These are phyloP conservation scores for Russula vinacea DNA, from an alignment of 768 basidiomycete species.

Conservation along the genomic window DNA sequence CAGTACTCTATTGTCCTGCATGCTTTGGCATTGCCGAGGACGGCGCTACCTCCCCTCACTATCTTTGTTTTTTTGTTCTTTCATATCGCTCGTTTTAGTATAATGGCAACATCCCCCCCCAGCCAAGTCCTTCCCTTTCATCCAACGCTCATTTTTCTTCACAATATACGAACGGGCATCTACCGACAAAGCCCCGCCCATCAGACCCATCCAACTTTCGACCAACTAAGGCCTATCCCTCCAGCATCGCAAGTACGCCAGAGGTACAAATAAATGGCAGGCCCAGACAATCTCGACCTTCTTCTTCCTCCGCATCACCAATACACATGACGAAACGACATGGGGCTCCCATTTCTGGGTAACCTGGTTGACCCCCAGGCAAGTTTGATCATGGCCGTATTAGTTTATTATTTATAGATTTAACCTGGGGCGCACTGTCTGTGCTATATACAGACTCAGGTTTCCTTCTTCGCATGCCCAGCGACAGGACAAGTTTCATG, in stretches of 20 bases:
- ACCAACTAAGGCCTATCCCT: slow-evolving; percentile 9
- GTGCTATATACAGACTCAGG: slow-evolving; percentile 45
- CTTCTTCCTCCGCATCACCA: slow-evolving; percentile 16
- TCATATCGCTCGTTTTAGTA: slow-evolving; percentile 13
- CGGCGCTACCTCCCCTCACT: slow-evolving; percentile 7
- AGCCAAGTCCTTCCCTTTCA: slow-evolving; percentile 27
- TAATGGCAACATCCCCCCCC: slow-evolving; percentile 24
- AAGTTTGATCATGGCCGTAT: slow-evolving; percentile 33
- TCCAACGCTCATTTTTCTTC: slow-evolving; percentile 29
- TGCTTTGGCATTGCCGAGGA: slow-evolving; percentile 7
- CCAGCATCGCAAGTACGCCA: slow-evolving; percentile 25
- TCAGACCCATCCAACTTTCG: slow-evolving; percentile 18
- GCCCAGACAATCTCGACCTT: slow-evolving; percentile 25
- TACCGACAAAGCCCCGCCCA: slow-evolving; percentile 1
- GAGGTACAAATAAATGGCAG: slow-evolving; percentile 35
- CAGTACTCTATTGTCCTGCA: background rate
- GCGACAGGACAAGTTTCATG: slow-evolving; percentile 89
- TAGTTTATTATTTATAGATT: slow-evolving; percentile 13
- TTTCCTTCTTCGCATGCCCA: slow-evolving; percentile 88
- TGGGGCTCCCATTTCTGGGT: slow-evolving; percentile 97
- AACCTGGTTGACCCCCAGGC: slow-evolving; percentile 90
- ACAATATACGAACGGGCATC: slow-evolving; percentile 14
- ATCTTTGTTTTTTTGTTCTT: background rate
- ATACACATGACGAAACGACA: slow-evolving; percentile 33
- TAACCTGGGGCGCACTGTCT: slow-evolving; percentile 38